Evolutionary conservation across 306 rosid genomes (phyloP), one percentile per base, ranked within the genome.

Genomic region (Urtica urens): DNA sequence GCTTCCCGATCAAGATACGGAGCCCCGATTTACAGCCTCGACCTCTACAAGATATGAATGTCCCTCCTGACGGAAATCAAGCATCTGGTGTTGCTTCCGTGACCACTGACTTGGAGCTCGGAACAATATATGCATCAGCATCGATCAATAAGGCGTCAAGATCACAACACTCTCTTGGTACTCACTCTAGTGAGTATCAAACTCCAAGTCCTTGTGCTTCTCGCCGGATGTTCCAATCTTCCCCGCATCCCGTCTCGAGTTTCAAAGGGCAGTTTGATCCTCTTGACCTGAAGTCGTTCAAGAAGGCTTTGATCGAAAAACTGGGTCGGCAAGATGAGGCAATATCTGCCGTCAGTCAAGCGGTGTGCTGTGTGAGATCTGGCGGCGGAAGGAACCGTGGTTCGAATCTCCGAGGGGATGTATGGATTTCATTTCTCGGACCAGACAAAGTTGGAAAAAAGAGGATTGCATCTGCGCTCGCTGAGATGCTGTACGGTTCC

Each of bases 21-120:
- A 62, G 35, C 40, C 31, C 77, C 48, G 39, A 57, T 62, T 14
- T 24, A 49, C 43, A 68, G 12, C 64, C 72, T 48, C 66, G 55
- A 12, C 42, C 68, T 12, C 28, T 49, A 29, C 46, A 65, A 15
- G 46, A 55, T 23, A 25, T 49, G 60, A 60, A 49, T 69, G 64
- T 57, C 23, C 66, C 58, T n/a, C 49, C 59, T 35, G 81, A 69
- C 50, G 49, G 7, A 14, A 41, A 35, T 53, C 55, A 74, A 23
- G 62, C 80, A 49, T 62, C 76, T n/a, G 58, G 73, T 3, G 46
- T 68, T 30, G 45, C 67, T 57, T 64, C 74, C 45, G 99, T 90
- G 55, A 75, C 92, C 56, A 90, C 99, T 16, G 99, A 90, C 79
- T 81, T 90, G 84, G 82, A 93, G 24, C 51, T 90, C 69, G 99